Base-by-base conservation (phyloP, 2,329 filamentous ascomycete genomes). In the Penicillium frequentans region DNA sequence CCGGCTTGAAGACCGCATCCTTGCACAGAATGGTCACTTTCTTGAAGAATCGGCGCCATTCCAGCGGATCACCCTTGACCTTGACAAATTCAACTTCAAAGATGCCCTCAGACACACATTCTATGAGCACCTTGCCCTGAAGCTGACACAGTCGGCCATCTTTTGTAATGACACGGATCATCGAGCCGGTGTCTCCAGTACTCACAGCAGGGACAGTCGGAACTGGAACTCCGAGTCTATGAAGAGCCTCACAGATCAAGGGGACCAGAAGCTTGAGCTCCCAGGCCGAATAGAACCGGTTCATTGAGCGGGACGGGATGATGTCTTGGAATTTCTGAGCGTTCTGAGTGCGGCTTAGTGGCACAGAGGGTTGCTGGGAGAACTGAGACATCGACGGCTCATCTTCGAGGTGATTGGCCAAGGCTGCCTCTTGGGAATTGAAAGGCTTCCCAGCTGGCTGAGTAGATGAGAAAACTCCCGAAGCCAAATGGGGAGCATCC, bases 41-140 rank as follows among this genome's bases (percentile, higher is more conserved):
- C 78, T 99, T 99, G 81, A 99, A 99, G 72, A 99, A 91, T 33
- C 95, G 82, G 59, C 95, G 85, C 95, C 96, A 99, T 78, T 98
- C 93, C 49, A 99, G 77, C 5, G 95, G 95, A 78, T 99, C 95
- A 6, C 95, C 95, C 78, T 96, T 97, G 53, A 90, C 84, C 78
- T 99, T 99, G 64, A 96, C 85, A 71, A 99, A 98, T 51, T 91
- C 84, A 27, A 97, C 90, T 73, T 97, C 93, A 24, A 93, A 82
- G 31, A 93, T 75, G 59, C 90, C 88, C 19, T 77, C 79, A 0
- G 78, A 78, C 2, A 79, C 75, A 49, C 68, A 70, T 49, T 80
- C 77, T 47, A 79, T 70, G 8, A 77, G 65, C 10, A 80, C 74
- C 33, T 78, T 78, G 4, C 77, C 77, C 37, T 77, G 75, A 2